These are phyloP conservation scores for Apiotrichum laibachii DNA, from an alignment of 1,284 basidiomycete genomes.

Conservation along the genomic window DNA sequence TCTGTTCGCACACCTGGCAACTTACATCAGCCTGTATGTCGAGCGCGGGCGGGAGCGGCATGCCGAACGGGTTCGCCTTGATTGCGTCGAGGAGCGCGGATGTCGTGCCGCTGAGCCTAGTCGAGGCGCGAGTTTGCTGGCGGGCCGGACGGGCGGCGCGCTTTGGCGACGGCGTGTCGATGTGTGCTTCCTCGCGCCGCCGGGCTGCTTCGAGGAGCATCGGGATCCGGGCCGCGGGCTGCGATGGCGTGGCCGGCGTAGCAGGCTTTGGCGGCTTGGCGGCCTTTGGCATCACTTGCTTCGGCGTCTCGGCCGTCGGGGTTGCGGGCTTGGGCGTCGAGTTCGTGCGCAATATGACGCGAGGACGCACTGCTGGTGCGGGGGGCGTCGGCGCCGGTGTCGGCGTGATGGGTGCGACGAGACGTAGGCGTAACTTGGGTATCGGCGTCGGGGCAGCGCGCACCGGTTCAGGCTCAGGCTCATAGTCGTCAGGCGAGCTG, in stretches of 20 bases:
- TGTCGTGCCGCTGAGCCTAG: background rate
- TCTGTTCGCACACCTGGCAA: background rate
- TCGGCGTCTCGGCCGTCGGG: no score
- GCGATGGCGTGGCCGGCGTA: no score
- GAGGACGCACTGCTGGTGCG: no score
- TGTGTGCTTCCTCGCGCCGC: no score
- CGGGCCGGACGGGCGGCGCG: background rate
- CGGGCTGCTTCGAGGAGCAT: no score
- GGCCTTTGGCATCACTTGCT: no score
- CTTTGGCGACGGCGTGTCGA: no score
- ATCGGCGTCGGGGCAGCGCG: background rate
- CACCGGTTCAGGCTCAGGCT: background rate
- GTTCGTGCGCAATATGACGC: no score
- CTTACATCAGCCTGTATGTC: slow-evolving; percentile 4
- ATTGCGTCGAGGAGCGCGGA: background rate
- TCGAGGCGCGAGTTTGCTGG: no score
- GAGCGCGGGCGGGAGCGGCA: background rate
- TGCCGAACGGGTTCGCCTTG: background rate
- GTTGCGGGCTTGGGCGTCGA: no score
- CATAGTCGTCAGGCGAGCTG: background rate
- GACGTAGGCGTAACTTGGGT: background rate
- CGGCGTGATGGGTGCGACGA: background rate
- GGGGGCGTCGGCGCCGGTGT: background rate
- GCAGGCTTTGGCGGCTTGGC: no score
- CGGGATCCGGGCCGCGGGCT: no score